phyloP scores from a whole-genome alignment of 106 monocot species.

The Amphibolis antarctica region DNA sequence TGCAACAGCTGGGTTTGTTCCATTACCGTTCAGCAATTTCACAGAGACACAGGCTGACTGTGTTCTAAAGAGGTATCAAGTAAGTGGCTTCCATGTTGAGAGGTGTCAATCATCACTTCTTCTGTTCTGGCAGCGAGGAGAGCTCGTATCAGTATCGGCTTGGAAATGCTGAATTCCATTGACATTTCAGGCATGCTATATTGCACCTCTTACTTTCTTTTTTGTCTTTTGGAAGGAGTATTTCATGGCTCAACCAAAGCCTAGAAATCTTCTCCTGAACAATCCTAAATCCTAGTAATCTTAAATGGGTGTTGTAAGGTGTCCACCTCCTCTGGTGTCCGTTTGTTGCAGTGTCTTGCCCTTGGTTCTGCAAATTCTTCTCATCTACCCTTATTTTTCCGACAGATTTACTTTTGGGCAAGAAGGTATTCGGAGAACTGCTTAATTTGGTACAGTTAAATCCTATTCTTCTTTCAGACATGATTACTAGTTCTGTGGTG shows the following conservation, averaged over 20 bases:
- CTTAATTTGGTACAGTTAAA: slow-evolving; percentile 7
- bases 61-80: slow-evolving; percentile 61
- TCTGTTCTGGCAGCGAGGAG: slow-evolving; percentile 72
- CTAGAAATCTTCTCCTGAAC: not conserved
- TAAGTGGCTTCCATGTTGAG: slow-evolving; percentile 76
- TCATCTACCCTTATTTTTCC: not conserved
- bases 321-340: slow-evolving; percentile 1
- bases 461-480: slow-evolving; percentile 3
- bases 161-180: slow-evolving; percentile 52
- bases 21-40: slow-evolving; percentile 73
- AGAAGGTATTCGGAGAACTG: slow-evolving; percentile 5
- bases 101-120: slow-evolving; percentile 44
- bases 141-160: slow-evolving; percentile 64
- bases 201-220: slow-evolving; percentile 7
- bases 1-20: slow-evolving; percentile 44
- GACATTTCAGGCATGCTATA: slow-evolving; percentile 19
- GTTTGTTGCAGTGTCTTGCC: slow-evolving; percentile 7
- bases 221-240: not conserved
- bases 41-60: slow-evolving; percentile 82
- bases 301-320: slow-evolving; percentile 9
- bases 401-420: slow-evolving; percentile 3
- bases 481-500: slow-evolving; percentile 12
- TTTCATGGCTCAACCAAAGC: not conserved
- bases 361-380: slow-evolving; percentile 1
- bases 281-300: no score